These are phyloP conservation scores for Colletotrichum sp. DNA, from an alignment of 2,329 filamentous ascomycete species.

Conservation along the genomic window DNA sequence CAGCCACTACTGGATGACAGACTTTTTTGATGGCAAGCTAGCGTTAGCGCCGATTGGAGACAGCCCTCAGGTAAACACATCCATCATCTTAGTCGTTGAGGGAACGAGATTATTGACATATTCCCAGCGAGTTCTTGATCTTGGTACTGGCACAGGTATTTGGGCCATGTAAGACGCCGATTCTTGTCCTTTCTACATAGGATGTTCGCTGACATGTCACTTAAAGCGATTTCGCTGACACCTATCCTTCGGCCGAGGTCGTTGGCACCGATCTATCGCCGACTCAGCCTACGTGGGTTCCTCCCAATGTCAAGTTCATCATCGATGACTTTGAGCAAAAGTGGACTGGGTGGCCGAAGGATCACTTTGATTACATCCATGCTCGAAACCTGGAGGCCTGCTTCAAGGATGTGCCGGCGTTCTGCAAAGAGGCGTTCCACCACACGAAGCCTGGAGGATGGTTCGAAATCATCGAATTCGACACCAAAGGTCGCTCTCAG, in stretches of 20 bases:
- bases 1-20: not conserved
- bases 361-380: constrained; percentile 64
- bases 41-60: constrained; percentile 39
- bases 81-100: no score
- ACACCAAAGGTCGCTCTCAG: constrained; percentile 19
- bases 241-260: constrained; percentile 46
- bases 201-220: not conserved
- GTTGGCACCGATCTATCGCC: constrained; percentile 60
- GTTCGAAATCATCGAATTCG: constrained; percentile 33
- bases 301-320: constrained; percentile 38
- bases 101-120: no score
- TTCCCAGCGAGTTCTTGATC: constrained; percentile 42
- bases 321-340: constrained; percentile 37
- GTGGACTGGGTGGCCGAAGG: constrained; percentile 44
- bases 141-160: constrained; percentile 48
- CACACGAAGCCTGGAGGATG: constrained; percentile 49
- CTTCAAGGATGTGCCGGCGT: constrained; percentile 58
- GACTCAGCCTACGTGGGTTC: constrained; percentile 45
- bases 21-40: constrained; percentile 37
- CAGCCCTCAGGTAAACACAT: constrained; percentile 21
- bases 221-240: constrained; percentile 51
- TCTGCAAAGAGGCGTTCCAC: constrained; percentile 56
- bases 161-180: constrained; percentile 41
- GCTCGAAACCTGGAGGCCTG: constrained; percentile 63
- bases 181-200: no score